A percentile compares a stretch with the other conserved stretches of the same genome.
These are phyloP conservation scores for Triticum urartu DNA, from an alignment of 176 grass and related monocot species.

Conservation along the genomic window DNA sequence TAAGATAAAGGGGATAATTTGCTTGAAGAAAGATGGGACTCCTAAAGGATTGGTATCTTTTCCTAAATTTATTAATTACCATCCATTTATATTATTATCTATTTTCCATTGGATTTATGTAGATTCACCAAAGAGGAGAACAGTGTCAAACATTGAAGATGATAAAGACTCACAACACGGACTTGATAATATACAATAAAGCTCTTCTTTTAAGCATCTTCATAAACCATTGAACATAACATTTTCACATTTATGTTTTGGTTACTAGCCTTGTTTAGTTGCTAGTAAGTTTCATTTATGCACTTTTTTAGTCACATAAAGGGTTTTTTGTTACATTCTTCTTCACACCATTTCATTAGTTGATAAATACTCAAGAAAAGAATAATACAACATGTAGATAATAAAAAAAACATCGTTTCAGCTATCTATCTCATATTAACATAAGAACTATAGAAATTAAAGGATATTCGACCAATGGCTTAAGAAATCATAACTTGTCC, in stretches of 20 bases:
- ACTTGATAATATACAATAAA: conserved; percentile 61
- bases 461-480: too few species aligned
- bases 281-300: too few species aligned
- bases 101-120: conserved; percentile 10
- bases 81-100: background rate
- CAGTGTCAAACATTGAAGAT: conserved; percentile 47
- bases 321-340: too few species aligned
- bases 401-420: background rate
- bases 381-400: background rate
- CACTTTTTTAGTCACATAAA: too few species aligned
- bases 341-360: too few species aligned
- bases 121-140: conserved; percentile 82
- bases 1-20: conserved; percentile 50
- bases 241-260: conserved; percentile 1
- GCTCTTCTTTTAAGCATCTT: background rate
- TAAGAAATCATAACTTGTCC: too few species aligned
- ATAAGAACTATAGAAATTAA: too few species aligned
- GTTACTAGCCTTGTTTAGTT: too few species aligned
- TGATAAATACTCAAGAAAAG: too few species aligned
- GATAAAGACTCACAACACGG: conserved; percentile 42
- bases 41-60: conserved; percentile 51
- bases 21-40: conserved; percentile 58
- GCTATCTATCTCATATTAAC: too few species aligned
- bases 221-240: background rate
- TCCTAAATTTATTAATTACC: background rate